A percentile compares a stretch with the other conserved stretches of the same genome.
These are phyloP conservation scores for Hyaloperonospora brassicae DNA, from an alignment of 352 stramenopile species.

Conservation along the genomic window DNA sequence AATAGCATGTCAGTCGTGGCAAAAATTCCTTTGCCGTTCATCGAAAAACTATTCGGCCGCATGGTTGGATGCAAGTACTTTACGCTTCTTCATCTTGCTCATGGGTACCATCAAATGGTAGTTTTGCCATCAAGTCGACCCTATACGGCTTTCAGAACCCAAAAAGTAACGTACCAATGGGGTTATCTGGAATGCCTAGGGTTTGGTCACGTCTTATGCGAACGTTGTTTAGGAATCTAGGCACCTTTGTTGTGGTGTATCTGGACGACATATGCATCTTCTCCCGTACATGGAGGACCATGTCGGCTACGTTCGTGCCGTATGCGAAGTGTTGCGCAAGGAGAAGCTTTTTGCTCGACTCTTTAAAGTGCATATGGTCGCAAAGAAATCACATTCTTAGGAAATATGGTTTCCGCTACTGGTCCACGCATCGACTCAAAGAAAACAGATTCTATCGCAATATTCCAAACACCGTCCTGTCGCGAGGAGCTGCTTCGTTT, in stretches of 20 bases:
- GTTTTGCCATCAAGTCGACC: neutral
- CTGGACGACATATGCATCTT: slow-evolving; percentile 10
- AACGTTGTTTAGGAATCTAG: neutral
- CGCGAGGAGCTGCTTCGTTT: neutral
- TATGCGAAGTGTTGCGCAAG: neutral
- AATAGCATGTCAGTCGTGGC: neutral
- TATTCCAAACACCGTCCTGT: neutral
- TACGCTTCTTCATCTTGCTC: neutral
- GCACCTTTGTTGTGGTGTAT: slow-evolving; percentile 6
- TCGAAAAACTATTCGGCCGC: neutral
- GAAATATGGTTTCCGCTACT: too few relatives aligned
- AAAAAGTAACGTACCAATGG: slow-evolving; percentile 4
- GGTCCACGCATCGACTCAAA: too few relatives aligned
- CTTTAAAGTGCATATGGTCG: neutral
- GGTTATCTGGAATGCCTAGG: slow-evolving; percentile 5
- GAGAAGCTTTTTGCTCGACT: neutral
- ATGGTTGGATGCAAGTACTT: neutral
- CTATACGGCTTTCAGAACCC: slow-evolving; percentile 3
- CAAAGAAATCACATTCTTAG: neutral
- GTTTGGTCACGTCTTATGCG: slow-evolving; percentile 6
- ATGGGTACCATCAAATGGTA: slow-evolving; percentile 7
- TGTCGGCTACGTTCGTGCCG: neutral
- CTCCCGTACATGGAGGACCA: slow-evolving; percentile 7
- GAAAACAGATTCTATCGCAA: too few relatives aligned
- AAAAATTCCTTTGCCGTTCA: neutral